Percentiles rank a stretch among this genome's conserved stretches.
Evolutionary conservation across 768 basidiomycete genomes (phyloP).

Genomic region (Termitomyces eurrhizus): DNA sequence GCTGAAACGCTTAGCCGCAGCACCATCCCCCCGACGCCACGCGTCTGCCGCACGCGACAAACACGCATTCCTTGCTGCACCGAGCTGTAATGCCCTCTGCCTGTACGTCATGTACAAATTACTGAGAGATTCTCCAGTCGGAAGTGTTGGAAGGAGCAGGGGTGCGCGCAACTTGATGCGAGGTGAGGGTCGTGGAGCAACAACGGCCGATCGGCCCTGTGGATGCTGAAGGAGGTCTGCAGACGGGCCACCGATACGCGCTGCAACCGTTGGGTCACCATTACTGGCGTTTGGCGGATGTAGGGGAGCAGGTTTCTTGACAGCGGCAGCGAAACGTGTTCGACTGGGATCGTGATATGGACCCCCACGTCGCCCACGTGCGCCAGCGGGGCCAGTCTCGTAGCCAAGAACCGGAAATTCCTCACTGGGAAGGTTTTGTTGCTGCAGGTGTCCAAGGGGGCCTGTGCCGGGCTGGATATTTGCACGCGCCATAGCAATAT

Average conservation of each 20-base stretch:
- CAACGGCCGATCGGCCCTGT: slow-evolving; percentile 50
- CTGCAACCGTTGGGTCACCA: slow-evolving; percentile 37
- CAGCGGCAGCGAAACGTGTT: slow-evolving; percentile 87
- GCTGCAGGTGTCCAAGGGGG: slow-evolving; percentile 32
- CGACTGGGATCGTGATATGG: slow-evolving; percentile 74
- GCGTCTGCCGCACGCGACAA: slow-evolving; percentile 94
- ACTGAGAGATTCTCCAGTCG: slow-evolving; percentile 80
- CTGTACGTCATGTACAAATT: slow-evolving; percentile 87
- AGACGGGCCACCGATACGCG: slow-evolving; percentile 50
- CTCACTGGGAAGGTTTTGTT: slow-evolving; percentile 39
- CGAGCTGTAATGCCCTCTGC: slow-evolving; percentile 83
- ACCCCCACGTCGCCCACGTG: slow-evolving; percentile 37
- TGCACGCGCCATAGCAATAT: slow-evolving; percentile 62
- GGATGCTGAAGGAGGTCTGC: slow-evolving; percentile 58
- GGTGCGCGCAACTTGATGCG: slow-evolving; percentile 84
- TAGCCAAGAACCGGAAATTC: slow-evolving; percentile 73
- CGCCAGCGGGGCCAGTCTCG: slow-evolving; percentile 30
- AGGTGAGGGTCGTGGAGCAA: slow-evolving; percentile 79
- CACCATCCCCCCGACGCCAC: slow-evolving; percentile 93
- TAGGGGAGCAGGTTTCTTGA: slow-evolving; percentile 60
- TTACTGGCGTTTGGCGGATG: slow-evolving; percentile 19
- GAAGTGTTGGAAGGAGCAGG: slow-evolving; percentile 79
- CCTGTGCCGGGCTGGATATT: slow-evolving; percentile 50
- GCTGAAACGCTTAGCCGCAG: slow-evolving; percentile 91
- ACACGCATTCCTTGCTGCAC: slow-evolving; percentile 91